Base-by-base conservation (phyloP, 2,329 filamentous ascomycete genomes). In the Lecanicillium sp. region DNA sequence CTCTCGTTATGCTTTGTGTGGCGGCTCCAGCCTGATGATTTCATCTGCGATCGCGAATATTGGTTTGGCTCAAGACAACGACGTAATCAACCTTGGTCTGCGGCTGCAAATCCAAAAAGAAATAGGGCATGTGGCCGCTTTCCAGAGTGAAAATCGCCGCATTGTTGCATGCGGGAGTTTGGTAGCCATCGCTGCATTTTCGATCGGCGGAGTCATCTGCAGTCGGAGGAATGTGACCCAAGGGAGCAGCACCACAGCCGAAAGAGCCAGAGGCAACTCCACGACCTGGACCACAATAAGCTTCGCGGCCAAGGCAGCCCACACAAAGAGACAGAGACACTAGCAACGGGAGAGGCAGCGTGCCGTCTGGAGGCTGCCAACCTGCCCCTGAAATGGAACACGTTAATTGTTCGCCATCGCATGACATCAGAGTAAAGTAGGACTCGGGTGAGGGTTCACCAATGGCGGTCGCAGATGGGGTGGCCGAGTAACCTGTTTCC, bases 171-270 rank as follows among this genome's bases (percentile, higher is more conserved):
- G 30, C 5, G 10, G n/a, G 21, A 44, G n/a, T 11, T 36, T 33
- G 9, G 23, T 30, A 42, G 45, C 30, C 38, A 32, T 29, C 21
- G 14, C 12, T 35, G 23, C 21, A 21, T 30, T 35, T 48, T 41
- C 17, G 37, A 48, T 48, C 45, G 17, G 20, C 44, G 14, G 21
- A 21, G 30, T 48, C 44, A 47, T 40, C 29, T 48, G 37, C 15
- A 26, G 44, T 17, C 4, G 12, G 5, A 36, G 29, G 45, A 48
- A 41, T 48, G 45, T 42, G 45, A 41, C 30, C 12, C 20, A 20
- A 17, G 20, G 15, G 15, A 15, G 7, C 27, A 21, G 9, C 39
- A 15, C 24, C 14, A n/a, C n/a, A n/a, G n/a, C n/a, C n/a, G n/a
- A n/a, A n/a, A n/a, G n/a, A n/a, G n/a, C n/a, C n/a, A n/a, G n/a